A percentile compares a stretch with the other conserved stretches of the same genome.
phyloP scores from a whole-genome alignment of 208 protist genomes.

The Acanthamoeba royreba region DNA sequence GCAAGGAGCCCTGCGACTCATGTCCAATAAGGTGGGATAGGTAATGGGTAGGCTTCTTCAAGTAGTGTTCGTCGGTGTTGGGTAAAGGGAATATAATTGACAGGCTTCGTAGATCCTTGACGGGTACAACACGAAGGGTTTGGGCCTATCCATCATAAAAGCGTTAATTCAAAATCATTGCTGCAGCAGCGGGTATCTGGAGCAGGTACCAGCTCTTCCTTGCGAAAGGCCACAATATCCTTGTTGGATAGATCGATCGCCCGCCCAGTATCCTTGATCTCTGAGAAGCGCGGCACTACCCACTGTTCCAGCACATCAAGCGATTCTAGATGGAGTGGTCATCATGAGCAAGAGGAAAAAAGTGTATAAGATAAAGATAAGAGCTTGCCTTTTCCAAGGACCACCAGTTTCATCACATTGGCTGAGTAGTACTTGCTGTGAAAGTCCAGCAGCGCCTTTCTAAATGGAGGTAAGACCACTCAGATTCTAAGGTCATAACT shows the following conservation, averaged over 20 bases:
- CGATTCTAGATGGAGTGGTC: background rate
- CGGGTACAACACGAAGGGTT: conserved; percentile 71
- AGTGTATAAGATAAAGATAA: background rate
- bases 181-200: background rate
- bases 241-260: background rate
- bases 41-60: conserved; percentile 79
- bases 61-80: conserved; percentile 66
- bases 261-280: background rate
- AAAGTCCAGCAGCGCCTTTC: conserved; percentile 78
- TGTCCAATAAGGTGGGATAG: conserved; percentile 89
- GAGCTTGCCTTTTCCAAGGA: conserved; percentile 68
- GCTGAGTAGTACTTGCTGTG: conserved; percentile 81
- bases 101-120: conserved; percentile 76
- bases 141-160: background rate
- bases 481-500: background rate
- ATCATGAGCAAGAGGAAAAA: background rate
- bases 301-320: conserved; percentile 28
- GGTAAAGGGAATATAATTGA: conserved; percentile 78
- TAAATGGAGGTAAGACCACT: background rate
- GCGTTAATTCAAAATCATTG: background rate
- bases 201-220: conserved; percentile 14
- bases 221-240: background rate
- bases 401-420: conserved; percentile 75
- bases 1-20: conserved; percentile 87
- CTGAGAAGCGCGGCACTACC: background rate